Evolutionary conservation across 352 stramenopile genomes (phyloP).

Genomic region (Phytophthora hibernalis): DNA sequence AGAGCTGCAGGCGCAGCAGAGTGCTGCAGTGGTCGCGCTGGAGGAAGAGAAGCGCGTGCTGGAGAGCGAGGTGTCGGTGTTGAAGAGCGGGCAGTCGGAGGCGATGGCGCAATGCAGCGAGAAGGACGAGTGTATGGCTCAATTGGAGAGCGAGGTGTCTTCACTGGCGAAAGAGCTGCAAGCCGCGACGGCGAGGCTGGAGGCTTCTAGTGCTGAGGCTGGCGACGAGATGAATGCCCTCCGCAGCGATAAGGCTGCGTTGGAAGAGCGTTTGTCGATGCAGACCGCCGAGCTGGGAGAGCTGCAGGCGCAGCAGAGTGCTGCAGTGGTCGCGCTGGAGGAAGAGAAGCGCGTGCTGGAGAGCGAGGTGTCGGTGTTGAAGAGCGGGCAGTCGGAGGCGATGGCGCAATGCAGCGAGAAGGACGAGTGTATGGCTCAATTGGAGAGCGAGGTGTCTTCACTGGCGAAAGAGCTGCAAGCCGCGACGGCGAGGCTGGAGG

Average conservation of each 20-base stretch:
- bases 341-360: not conserved
- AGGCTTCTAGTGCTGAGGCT: no score
- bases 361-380: slow-evolving; percentile 7
- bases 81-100: slow-evolving; percentile 27
- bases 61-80: slow-evolving; percentile 27
- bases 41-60: slow-evolving; percentile 34
- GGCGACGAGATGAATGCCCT: no score
- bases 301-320: not conserved
- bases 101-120: slow-evolving; percentile 22
- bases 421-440: not conserved
- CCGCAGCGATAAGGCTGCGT: slow-evolving; percentile 12
- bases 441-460: no score
- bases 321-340: not conserved
- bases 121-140: slow-evolving; percentile 18
- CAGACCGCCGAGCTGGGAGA: not conserved
- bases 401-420: slow-evolving; percentile 1
- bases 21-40: slow-evolving; percentile 19
- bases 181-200: no score
- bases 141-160: no score
- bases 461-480: no score
- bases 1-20: slow-evolving; percentile 16
- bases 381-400: not conserved
- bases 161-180: no score
- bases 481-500: no score
- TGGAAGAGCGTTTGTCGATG: slow-evolving; percentile 3